Evolutionary conservation across 140 eudicot species (phyloP), one percentile per base, ranked within the genome.

Genomic region (Erigeron philadelphicus): DNA sequence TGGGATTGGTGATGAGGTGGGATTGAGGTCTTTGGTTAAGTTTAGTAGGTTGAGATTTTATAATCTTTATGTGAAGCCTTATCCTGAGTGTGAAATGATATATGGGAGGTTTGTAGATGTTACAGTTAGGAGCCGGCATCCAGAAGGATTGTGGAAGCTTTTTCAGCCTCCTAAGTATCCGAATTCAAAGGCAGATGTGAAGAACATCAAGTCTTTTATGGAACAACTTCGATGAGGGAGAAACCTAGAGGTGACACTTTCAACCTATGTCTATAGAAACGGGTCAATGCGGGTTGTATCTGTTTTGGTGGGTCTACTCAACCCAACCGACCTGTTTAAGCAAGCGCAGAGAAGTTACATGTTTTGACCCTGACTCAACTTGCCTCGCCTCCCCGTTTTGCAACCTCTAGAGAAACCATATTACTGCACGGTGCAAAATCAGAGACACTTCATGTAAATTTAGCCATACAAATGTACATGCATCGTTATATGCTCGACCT

Each of bases 11-110:
- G 84, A 82, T 72, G 98, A 88, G 59, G 78, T 88, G 19, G 84
- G 95, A 7, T 70, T 92, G 74, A 84, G 86, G 71, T 75, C 76
- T 57, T 59, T 92, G 58, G 88, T 86, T 67, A 88, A 83, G 77
- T 84, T 82, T 70, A 86, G 90, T 78, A 79, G 95, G 77, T 70
- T 88, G 75, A 83, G 71, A 77, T 92, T 92, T 79, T 87, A 92
- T 76, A 92, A 92, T 76, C 82, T 88, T 74, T 92, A 82, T 72
- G 98, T 92, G 64, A 92, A 92, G 82, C 98, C 96, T 2, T 92
- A 92, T 70, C 95, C 98, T 1, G 98, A 86, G 17, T 88, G 96
- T 81, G 96, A 79, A 72, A 76, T 75, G 70, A 72, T 92, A 45
- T 92, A 80, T 62, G 95, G 95, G 61, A 81, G 89, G 77, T 88